Percentiles rank a stretch among this genome's conserved stretches.
These are phyloP conservation scores for Oryza brachyantha DNA, from an alignment of 176 grass and related monocot genomes.

Conservation along the genomic window DNA sequence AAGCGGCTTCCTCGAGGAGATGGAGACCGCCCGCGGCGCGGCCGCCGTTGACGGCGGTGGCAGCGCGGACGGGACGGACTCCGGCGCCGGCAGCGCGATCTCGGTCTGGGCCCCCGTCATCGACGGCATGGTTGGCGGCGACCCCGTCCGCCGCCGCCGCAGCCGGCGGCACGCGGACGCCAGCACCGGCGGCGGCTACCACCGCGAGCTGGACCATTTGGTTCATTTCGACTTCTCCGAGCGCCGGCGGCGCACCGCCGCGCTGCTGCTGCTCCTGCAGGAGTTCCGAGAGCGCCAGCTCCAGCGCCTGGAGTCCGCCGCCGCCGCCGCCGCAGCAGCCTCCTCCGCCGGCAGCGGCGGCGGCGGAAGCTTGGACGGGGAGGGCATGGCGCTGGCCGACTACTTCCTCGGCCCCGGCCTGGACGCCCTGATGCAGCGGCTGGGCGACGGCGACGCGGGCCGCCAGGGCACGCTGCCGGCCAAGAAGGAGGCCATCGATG, in stretches of 20 bases:
- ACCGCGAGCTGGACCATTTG: conserved; percentile 1
- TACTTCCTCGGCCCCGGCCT: conserved; percentile 67
- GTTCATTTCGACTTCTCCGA: conserved; percentile 28
- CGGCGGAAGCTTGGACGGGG: conserved; percentile 1
- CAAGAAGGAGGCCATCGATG: conserved; percentile 67
- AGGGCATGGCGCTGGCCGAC: conserved; percentile 51
- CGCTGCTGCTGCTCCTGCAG: conserved; percentile 47
- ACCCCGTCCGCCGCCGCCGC: conserved; percentile 43
- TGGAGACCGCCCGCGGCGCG: conserved; percentile 53
- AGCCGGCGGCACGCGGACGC: conserved; percentile 28
- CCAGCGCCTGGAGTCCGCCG: conserved; percentile 38
- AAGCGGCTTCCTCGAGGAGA: conserved; percentile 82
- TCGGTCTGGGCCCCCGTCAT: conserved; percentile 61
- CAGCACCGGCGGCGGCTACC: conserved; percentile 1
- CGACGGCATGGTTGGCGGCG: conserved; percentile 47
- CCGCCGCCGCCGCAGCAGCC: conserved; percentile 20
- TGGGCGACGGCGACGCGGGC: conserved; percentile 50
- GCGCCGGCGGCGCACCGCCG: conserved; percentile 45
- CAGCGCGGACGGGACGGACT: neutral
- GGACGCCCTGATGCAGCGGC: conserved; percentile 62
- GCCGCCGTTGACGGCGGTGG: neutral
- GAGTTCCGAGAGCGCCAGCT: conserved; percentile 50
- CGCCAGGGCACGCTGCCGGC: conserved; percentile 61
- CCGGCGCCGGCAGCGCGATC: conserved; percentile 29
- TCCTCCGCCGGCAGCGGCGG: conserved; percentile 1